Evolutionary conservation across 2,329 filamentous ascomycete species (phyloP).

Genomic region (Mollisia scopiformis): DNA sequence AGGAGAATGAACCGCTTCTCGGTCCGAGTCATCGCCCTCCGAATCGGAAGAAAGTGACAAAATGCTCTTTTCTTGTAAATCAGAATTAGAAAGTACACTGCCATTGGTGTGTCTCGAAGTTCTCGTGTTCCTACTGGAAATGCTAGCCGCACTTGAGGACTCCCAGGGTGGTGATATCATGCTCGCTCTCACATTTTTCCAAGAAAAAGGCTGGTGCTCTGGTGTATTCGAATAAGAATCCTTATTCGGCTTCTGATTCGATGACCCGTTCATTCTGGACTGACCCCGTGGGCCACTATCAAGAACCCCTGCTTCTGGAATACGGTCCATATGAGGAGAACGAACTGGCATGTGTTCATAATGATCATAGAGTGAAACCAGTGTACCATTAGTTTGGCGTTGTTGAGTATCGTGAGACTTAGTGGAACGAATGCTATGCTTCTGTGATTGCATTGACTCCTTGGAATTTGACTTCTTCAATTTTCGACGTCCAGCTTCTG

Average conservation of each 20-base stretch:
- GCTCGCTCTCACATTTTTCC: slow-evolving; percentile 32
- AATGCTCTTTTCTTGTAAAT: slow-evolving; percentile 36
- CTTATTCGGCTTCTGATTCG: background rate
- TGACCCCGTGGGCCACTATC: too few relatives aligned
- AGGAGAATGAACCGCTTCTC: slow-evolving; percentile 16
- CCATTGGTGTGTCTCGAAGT: slow-evolving; percentile 32
- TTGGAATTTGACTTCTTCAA: slow-evolving; percentile 31
- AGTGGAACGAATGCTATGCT: slow-evolving; percentile 26
- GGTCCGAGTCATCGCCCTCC: slow-evolving; percentile 29
- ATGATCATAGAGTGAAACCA: slow-evolving; percentile 30
- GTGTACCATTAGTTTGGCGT: slow-evolving; percentile 17
- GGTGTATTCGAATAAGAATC: background rate
- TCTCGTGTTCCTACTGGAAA: slow-evolving; percentile 36
- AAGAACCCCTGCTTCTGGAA: slow-evolving; percentile 32
- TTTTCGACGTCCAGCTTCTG: slow-evolving; percentile 21
- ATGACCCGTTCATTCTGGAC: background rate
- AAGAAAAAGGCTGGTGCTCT: slow-evolving; percentile 27
- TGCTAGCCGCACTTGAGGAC: slow-evolving; percentile 33
- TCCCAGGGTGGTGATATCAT: slow-evolving; percentile 26
- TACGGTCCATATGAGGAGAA: slow-evolving; percentile 28
- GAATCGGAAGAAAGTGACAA: slow-evolving; percentile 38
- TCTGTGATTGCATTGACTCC: slow-evolving; percentile 32
- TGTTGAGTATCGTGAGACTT: slow-evolving; percentile 22
- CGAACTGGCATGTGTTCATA: slow-evolving; percentile 29
- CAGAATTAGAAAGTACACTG: slow-evolving; percentile 33